phyloP scores from a whole-genome alignment of 805 yeast genomes.

The Jamesozyma piceae region DNA sequence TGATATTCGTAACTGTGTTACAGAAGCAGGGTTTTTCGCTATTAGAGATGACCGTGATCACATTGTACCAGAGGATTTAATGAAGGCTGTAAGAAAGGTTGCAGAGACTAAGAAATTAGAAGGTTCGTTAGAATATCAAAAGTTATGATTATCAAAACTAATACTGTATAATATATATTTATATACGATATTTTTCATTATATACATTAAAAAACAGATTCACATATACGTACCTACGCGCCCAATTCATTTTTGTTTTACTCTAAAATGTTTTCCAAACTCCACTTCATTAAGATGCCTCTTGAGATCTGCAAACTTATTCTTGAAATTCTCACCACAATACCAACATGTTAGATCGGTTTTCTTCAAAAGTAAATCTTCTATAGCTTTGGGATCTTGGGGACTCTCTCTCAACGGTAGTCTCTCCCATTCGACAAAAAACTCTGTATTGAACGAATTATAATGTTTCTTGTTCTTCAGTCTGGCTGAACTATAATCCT shows the following conservation, averaged over 20 bases:
- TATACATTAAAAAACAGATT: not conserved
- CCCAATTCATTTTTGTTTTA: not conserved
- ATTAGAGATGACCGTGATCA: slow-evolving; percentile 96
- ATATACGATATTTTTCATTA: not conserved
- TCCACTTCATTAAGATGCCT: slow-evolving; percentile 33
- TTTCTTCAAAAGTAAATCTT: slow-evolving; percentile 20
- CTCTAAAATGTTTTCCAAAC: not conserved
- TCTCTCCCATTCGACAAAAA: slow-evolving; percentile 49
- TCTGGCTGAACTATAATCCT: slow-evolving; percentile 45
- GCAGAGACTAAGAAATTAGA: slow-evolving; percentile 94
- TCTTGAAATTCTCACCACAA: slow-evolving; percentile 35
- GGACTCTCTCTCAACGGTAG: slow-evolving; percentile 32
- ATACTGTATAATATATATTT: slow-evolving; percentile 3
- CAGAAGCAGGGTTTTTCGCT: slow-evolving; percentile 98
- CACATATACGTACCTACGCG: not conserved
- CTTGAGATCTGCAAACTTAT: slow-evolving; percentile 37
- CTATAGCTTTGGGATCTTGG: slow-evolving; percentile 34
- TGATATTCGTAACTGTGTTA: slow-evolving; percentile 88
- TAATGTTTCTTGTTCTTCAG: slow-evolving; percentile 59
- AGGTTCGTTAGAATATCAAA: slow-evolving; percentile 91
- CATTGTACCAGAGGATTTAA: slow-evolving; percentile 82
- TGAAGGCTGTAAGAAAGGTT: slow-evolving; percentile 97
- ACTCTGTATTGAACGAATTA: slow-evolving; percentile 57
- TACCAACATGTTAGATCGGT: slow-evolving; percentile 35
- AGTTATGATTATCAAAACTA: slow-evolving; percentile 40